Evolutionary conservation across 2,329 filamentous ascomycete species (phyloP).

Genomic region (Phaeosphaeriaceae sp.): DNA sequence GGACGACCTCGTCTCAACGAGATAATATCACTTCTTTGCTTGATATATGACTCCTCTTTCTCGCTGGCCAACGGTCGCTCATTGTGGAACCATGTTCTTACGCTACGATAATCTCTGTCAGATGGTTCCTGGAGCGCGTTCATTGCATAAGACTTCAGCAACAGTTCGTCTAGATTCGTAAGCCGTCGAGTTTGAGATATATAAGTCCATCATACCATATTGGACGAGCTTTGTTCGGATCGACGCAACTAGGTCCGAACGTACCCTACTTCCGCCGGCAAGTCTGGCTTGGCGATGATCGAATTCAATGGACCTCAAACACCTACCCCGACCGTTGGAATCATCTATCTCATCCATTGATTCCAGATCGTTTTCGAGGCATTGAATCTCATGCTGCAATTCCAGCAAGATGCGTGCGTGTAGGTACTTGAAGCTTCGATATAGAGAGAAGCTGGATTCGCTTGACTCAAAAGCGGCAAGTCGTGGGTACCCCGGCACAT

Average conservation of each 20-base stretch:
- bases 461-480: slow-evolving; percentile 46
- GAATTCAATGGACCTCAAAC: slow-evolving; percentile 17
- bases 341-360: slow-evolving; percentile 18
- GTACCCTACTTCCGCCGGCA: slow-evolving; percentile 6
- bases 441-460: slow-evolving; percentile 46
- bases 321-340: slow-evolving; percentile 5
- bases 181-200: too few species aligned
- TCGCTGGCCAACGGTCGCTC: slow-evolving; percentile 32
- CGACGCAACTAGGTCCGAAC: slow-evolving; percentile 14
- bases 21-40: slow-evolving; percentile 46
- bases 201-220: slow-evolving; percentile 13
- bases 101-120: slow-evolving; percentile 41
- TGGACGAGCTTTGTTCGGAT: slow-evolving; percentile 25
- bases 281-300: slow-evolving; percentile 17
- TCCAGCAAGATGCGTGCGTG: slow-evolving; percentile 44
- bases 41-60: slow-evolving; percentile 35
- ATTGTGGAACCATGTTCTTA: slow-evolving; percentile 40
- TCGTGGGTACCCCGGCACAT: slow-evolving; percentile 39
- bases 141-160: slow-evolving; percentile 43
- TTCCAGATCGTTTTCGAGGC: slow-evolving; percentile 37
- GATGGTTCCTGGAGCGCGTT: slow-evolving; percentile 43
- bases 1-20: slow-evolving; percentile 45
- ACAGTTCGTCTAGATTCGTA: slow-evolving; percentile 44
- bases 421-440: slow-evolving; percentile 43
- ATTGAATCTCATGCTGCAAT: slow-evolving; percentile 44